Percentiles rank a stretch among this genome's conserved stretches.
phyloP scores from a whole-genome alignment of 257 asterid genomes.

The Solanum chiquidenum region DNA sequence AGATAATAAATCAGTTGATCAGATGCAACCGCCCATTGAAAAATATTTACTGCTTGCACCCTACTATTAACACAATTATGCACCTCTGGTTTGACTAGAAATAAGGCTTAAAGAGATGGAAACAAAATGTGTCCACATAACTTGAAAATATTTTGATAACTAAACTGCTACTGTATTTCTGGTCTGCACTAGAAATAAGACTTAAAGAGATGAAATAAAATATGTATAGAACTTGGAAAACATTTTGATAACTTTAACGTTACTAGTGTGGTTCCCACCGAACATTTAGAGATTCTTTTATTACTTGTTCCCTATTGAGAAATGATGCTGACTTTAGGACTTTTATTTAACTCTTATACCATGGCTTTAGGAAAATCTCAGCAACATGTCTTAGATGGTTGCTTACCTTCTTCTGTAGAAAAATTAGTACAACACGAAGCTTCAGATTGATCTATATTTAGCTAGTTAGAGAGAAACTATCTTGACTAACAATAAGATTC shows the following conservation, averaged over 20 bases:
- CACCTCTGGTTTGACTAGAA: background rate
- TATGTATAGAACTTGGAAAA: background rate
- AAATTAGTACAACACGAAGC: background rate
- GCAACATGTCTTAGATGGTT: background rate
- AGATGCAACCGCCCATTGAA: background rate
- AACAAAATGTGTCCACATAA: background rate
- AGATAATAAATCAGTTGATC: background rate
- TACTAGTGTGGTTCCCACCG: background rate
- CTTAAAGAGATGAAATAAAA: background rate
- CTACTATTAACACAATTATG: background rate
- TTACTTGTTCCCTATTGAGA: background rate
- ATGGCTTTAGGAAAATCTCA: background rate
- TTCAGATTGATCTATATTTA: background rate
- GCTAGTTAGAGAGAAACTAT: background rate
- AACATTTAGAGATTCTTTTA: background rate
- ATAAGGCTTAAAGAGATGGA: background rate
- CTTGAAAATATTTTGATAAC: background rate
- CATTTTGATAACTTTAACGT: background rate
- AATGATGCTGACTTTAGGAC: background rate
- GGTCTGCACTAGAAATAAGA: background rate
- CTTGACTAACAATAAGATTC: background rate
- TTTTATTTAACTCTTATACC: background rate
- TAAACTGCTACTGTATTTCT: background rate
- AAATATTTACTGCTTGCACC: background rate
- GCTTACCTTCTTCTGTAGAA: background rate